Evolutionary conservation across 805 yeast genomes (phyloP), one percentile per base, ranked within the genome.

Genomic region (Lachancea kluyveri): DNA sequence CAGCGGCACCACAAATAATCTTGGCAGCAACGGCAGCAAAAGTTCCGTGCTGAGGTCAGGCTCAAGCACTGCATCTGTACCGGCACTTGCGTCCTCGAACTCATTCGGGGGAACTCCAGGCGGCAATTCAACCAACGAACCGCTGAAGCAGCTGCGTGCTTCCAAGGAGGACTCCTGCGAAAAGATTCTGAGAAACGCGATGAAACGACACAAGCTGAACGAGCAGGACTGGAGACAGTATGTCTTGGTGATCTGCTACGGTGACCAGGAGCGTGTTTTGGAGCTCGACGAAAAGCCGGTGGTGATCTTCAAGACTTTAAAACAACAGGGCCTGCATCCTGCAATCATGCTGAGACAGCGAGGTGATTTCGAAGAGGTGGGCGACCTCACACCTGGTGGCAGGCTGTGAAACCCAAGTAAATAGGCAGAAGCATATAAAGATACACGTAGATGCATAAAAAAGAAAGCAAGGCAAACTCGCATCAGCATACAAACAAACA

Each of bases 81-180:
- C 36, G 18, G 25, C 42, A 30, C 11, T 39, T 6, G 17, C 26
- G 20, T 10, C 41, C 35, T 16, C 45, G 27, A 9, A 28, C 28
- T 18, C 43, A 30, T 36, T 39, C 9, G 20, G 39, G 33, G 24
- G 40, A 17, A 36, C 46, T 32, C 49, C 54, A 33, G 16, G 39
- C 28, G 16, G 24, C 20, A 26, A 20, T 19, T 28, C 30, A 18
- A 18, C 37, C 25, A 46, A 62, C 8, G 94, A 86, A 48, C 94
- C 95, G 0, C 65, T 86, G 43, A 83, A 84, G 46, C 92, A 84
- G 45, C 60, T 88, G 40, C 62, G 92, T 28, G 94, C 95, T 1
- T 80, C 90, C 6, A 77, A 84, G 16, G 95, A 87, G 34, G 97
- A 90, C 47, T 87, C 96, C 2, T 87, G 96, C 54, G 77, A 81